These are phyloP conservation scores for Perkinsus olseni DNA, from an alignment of 169 alveolate species.

Conservation along the genomic window DNA sequence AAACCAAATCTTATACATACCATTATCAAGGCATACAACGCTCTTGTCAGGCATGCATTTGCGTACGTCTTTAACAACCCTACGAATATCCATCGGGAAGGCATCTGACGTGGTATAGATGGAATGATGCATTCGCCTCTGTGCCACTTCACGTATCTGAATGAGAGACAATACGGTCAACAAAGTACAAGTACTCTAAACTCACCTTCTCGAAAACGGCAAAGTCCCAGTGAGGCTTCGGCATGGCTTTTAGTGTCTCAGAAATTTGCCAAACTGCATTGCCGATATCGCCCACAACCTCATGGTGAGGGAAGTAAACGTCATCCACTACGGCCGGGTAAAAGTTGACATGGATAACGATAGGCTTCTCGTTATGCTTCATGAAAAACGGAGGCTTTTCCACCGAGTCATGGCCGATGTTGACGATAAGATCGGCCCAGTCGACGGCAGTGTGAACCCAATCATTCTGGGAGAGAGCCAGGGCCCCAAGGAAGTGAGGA, in stretches of 20 bases:
- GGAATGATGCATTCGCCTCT: neutral
- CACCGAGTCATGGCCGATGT: neutral
- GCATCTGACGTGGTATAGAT: neutral
- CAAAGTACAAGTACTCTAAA: neutral
- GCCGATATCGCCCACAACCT: neutral
- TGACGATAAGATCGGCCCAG: neutral
- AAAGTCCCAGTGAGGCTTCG: neutral
- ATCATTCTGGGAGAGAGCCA: neutral
- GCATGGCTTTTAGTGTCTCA: neutral
- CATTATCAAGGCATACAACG: neutral
- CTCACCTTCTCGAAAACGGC: neutral
- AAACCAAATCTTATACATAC: neutral
- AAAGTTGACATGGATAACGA: neutral
- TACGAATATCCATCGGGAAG: neutral
- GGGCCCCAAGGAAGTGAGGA: neutral
- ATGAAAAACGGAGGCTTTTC: neutral
- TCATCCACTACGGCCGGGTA: neutral
- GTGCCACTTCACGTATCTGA: neutral
- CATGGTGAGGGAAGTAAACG: neutral
- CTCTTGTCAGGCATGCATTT: neutral
- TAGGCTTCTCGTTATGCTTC: neutral
- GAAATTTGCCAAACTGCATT: neutral
- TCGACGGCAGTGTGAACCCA: neutral
- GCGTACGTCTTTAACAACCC: neutral
- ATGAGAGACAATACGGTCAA: neutral